Evolutionary conservation across 2,329 filamentous ascomycete species (phyloP).

Genomic region (Ascomycota sp.): DNA sequence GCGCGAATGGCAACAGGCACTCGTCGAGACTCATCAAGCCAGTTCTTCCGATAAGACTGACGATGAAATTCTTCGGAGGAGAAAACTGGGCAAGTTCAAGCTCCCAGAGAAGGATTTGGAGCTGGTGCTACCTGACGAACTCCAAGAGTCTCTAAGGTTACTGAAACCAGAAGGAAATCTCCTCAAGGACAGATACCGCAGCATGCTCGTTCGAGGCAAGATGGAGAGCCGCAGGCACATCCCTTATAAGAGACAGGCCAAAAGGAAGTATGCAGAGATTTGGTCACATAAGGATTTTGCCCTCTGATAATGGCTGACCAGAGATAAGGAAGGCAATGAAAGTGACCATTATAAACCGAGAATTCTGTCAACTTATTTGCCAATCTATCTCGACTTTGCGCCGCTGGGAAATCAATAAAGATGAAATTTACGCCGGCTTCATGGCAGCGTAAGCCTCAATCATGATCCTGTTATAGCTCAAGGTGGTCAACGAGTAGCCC

Average conservation of each 20-base stretch:
- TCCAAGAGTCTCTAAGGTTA: slow-evolving; percentile 61
- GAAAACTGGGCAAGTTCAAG: slow-evolving; percentile 51
- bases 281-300: slow-evolving; percentile 92
- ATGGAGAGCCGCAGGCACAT: slow-evolving; percentile 65
- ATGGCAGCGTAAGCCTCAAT: too few species aligned
- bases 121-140: slow-evolving; percentile 61
- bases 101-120: slow-evolving; percentile 66
- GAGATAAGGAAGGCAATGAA: too few species aligned
- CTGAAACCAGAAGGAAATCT: slow-evolving; percentile 89
- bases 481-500: too few species aligned
- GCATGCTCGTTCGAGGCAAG: slow-evolving; percentile 71
- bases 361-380: too few species aligned
- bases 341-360: too few species aligned
- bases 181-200: slow-evolving; percentile 79
- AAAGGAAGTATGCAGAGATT: slow-evolving; percentile 73
- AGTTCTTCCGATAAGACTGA: slow-evolving; percentile 37
- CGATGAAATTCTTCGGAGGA: slow-evolving; percentile 45
- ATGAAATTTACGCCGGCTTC: too few species aligned
- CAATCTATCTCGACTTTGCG: too few species aligned
- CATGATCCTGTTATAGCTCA: too few species aligned
- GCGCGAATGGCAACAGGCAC: slow-evolving; percentile 28
- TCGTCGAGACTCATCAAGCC: too few species aligned
- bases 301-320: slow-evolving; percentile 3
- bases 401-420: too few species aligned
- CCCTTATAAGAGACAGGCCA: slow-evolving; percentile 64